These are phyloP conservation scores for Beauveria sp. DNA, from an alignment of 2,329 filamentous ascomycete species.

Conservation along the genomic window DNA sequence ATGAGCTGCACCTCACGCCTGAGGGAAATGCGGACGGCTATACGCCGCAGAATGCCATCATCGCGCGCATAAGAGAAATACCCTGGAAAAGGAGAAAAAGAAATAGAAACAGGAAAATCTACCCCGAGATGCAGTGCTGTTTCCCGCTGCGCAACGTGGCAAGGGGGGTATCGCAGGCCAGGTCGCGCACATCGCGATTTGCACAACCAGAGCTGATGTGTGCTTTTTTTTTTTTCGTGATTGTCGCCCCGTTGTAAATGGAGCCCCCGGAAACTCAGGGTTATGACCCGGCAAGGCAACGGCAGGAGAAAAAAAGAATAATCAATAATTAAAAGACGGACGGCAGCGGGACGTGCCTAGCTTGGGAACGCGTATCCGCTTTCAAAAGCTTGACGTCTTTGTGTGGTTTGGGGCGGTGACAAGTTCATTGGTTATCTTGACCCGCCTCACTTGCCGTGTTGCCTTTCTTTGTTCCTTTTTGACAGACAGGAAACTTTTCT, in stretches of 20 bases:
- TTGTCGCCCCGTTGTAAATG: neutral
- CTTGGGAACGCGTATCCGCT: constrained; percentile 5
- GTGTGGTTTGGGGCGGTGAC: constrained; percentile 3
- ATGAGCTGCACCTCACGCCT: neutral
- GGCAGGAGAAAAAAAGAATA: neutral
- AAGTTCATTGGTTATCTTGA: neutral
- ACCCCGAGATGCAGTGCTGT: neutral
- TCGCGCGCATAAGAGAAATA: neutral
- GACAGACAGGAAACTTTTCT: no score
- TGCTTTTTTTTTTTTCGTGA: neutral
- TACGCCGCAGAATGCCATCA: neutral
- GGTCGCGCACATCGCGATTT: neutral
- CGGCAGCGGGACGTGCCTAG: constrained; percentile 6
- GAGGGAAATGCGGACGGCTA: neutral
- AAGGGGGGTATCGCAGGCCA: no score
- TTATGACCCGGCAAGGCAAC: neutral
- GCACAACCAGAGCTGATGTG: neutral
- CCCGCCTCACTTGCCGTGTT: neutral
- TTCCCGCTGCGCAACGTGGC: neutral
- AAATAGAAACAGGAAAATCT: neutral
- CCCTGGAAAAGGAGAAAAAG: neutral
- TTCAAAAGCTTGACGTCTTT: neutral
- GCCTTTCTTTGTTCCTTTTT: no score
- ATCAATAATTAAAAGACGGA: neutral
- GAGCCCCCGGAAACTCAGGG: neutral